Evolutionary conservation across 176 grass and related monocot species (phyloP), one percentile per base, ranked within the genome.

Genomic region (Musa troglodytarum): DNA sequence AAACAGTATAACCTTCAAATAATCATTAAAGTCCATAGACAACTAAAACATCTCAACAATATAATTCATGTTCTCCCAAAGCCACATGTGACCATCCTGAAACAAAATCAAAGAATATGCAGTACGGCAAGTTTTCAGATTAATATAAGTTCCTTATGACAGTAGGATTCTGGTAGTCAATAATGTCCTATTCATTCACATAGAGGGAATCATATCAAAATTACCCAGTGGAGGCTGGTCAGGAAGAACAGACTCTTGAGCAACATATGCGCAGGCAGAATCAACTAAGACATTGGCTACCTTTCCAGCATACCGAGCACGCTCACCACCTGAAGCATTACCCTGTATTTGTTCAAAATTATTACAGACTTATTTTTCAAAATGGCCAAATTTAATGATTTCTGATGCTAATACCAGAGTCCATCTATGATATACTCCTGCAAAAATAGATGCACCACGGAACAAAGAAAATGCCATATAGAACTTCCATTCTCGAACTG

Each of bases 371-470:
- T 24, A 52, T 2, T 65, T 6, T 53, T 8, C 43, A 65, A 77
- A 52, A 65, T 66, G 9, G 49, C 19, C n/a, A 53, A 50, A 53
- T 8, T 54, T 50, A 65, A 49, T 2, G 1, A 23, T 17, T 11
- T n/a, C 17, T 70, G 34, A 49, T 68, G 53, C 5, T 52, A 68
- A 26, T 98, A 98, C 94, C 90, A 87, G 84, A 75, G 83, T 98
- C 88, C 88, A 98, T 91, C 94, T 87, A 82, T 97, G 87, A 86
- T 90, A 97, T 55, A 97, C 80, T 85, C 94, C 94, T 76, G 94
- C 94, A 82, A 79, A 81, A 64, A 98, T 98, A 54, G 88, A 93
- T 74, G 94, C 90, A 49, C 82, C 94, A 76, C 94, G 88, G 71
- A 98, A 98, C 34, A 98, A 70, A 49, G 93, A 97, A 85, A 97